Conservation (phyloP, 805 yeast genomes). For the Hanseniaspora guilliermondii region DNA sequence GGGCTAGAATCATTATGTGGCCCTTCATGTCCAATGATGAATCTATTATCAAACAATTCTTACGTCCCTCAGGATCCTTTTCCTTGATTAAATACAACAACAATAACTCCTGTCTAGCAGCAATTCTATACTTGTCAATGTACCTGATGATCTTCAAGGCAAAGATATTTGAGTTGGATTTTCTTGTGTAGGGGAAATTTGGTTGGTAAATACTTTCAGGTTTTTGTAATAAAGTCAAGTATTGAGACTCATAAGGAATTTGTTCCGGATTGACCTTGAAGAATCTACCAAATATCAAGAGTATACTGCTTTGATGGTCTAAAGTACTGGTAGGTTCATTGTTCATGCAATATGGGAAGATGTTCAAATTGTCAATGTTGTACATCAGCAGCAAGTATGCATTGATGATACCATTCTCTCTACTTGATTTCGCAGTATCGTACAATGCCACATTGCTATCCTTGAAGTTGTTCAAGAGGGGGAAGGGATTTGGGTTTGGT, state of each 20-base stretch:
- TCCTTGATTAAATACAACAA: conserved; percentile 41
- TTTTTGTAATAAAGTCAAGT: neutral
- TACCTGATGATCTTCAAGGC: conserved; percentile 91
- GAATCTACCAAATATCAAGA: conserved; percentile 1
- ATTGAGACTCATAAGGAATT: conserved; percentile 9
- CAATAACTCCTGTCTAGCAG: conserved; percentile 82
- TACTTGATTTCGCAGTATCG: conserved; percentile 8
- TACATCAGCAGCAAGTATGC: conserved; percentile 6
- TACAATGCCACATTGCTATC: conserved; percentile 1
- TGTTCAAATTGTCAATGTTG: neutral
- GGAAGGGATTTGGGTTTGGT: neutral
- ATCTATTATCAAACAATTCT: conserved; percentile 7
- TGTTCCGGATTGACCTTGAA: neutral
- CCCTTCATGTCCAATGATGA: conserved; percentile 11
- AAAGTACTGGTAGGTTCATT: neutral
- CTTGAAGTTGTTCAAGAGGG: neutral
- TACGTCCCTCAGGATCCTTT: conserved; percentile 23
- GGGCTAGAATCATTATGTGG: conserved; percentile 90
- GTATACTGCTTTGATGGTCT: neutral
- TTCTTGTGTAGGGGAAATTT: neutral
- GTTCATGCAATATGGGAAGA: conserved; percentile 1
- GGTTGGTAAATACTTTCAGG: conserved; percentile 3
- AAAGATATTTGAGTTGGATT: neutral
- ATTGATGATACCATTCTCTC: conserved; percentile 6
- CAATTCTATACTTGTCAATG: conserved; percentile 87